Evolutionary conservation across 441 rosid species (phyloP).

Genomic region (Adansonia gregorii): DNA sequence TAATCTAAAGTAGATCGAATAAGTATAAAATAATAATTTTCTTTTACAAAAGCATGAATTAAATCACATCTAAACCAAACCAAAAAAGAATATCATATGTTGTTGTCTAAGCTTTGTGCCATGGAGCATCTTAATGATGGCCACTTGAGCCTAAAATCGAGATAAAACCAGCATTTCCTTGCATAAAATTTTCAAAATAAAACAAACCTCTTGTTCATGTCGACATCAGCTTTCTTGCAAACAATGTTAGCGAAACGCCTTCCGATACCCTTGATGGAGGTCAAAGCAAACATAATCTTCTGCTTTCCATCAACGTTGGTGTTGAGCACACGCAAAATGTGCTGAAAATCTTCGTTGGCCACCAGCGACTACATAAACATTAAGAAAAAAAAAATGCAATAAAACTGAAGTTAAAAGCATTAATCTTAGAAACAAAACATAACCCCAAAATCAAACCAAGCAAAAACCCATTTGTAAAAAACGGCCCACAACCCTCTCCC

Average conservation of each 20-base stretch:
- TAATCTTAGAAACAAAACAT: no score
- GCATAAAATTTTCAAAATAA: no score
- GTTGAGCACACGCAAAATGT: not conserved
- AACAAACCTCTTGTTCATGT: slow-evolving; percentile 7
- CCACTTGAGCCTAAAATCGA: not conserved
- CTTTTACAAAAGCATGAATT: no score
- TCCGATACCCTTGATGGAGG: slow-evolving; percentile 6
- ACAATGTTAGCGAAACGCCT: slow-evolving; percentile 1
- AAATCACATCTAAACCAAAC: no score
- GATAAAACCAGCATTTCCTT: no score
- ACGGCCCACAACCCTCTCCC: no score
- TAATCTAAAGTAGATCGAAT: not conserved
- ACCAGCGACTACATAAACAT: not conserved
- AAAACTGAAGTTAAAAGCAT: no score
- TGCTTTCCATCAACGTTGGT: slow-evolving; percentile 3
- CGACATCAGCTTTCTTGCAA: not conserved
- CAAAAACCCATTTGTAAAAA: no score
- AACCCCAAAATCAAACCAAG: no score
- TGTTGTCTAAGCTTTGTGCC: not conserved
- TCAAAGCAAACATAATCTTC: slow-evolving; percentile 9
- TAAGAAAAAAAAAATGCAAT: no score
- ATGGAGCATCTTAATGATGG: not conserved
- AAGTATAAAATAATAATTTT: no score
- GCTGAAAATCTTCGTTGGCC: slow-evolving; percentile 3
- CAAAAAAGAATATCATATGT: not conserved